Base-by-base conservation (phyloP, 2,329 filamentous ascomycete genomes). In the Fusarium sp. region DNA sequence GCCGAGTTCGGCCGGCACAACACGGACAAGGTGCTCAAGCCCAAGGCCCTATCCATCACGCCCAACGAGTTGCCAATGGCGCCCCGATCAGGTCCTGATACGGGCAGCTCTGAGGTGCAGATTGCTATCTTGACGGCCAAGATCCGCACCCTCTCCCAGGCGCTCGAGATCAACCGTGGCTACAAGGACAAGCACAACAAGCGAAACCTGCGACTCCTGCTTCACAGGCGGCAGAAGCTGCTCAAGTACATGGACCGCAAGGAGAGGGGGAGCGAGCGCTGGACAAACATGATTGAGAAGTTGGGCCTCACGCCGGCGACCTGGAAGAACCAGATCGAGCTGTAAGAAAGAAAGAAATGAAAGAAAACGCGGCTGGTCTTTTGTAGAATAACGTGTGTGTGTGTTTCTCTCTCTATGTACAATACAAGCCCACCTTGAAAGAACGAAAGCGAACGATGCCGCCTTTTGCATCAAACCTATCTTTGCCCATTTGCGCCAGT, bases 91-190 rank as follows among this genome's bases (percentile, higher is more conserved):
- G 96, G 96, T 0, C 91, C 91, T 5, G 96, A 99, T 78, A 99
- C 95, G 1, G 96, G 96, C 34, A 97, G 93, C 74, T 93, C 93
- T 6, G 96, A 99, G 81, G 96, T 99, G n/a, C 96, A 99, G 83
- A 93, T 96, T 71, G 94, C 93, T 49, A 96, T 99, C 73, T 81
- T 99, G 78, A 99, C 96, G 3, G 88, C 93, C 62, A 98, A 97
- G 86, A 99, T 99, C 77, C 86, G 93, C 68, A 89, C 91, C 23
- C 79, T 99, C 54, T 90, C 91, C 14, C 85, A 91, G 72, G 89
- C 90, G 70, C 81, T 97, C 56, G 85, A 91, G 75, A 85, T 83
- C 42, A 86, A 89, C 64, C 81, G 84, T 72, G 92, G 91, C 5
- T 88, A 91, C 79, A 93, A 91, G 78, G 96, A 99, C 78, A 97